Percentiles rank a stretch among this genome's conserved stretches.
Conservation (phyloP, 2,329 filamentous ascomycete genomes). For the Lasiodiplodia citricola region DNA sequence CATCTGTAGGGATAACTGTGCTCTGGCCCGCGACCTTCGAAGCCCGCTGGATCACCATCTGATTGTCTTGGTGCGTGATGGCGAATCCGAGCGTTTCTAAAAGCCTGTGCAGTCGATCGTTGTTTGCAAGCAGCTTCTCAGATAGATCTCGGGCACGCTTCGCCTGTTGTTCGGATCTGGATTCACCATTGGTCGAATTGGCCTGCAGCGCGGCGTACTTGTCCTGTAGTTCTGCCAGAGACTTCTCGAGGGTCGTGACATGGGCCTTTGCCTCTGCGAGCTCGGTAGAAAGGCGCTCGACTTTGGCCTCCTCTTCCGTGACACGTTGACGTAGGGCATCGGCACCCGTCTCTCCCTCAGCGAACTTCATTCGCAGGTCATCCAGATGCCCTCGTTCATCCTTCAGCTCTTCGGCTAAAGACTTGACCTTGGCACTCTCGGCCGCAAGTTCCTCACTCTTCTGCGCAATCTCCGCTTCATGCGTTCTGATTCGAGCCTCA, state of each 20-base stretch:
- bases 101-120: constrained; percentile 80
- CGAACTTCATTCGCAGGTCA: constrained; percentile 71
- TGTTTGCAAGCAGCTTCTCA: constrained; percentile 79
- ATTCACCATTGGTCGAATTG: constrained; percentile 38
- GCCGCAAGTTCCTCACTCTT: constrained; percentile 52
- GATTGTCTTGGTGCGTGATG: constrained; percentile 73
- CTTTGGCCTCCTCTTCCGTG: constrained; percentile 75
- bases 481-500: constrained; percentile 43
- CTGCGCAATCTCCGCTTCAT: constrained; percentile 44
- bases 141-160: constrained; percentile 81
- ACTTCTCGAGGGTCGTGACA: constrained; percentile 75
- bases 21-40: constrained; percentile 59
- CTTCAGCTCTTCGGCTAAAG: constrained; percentile 59
- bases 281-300: constrained; percentile 70
- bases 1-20: constrained; percentile 48
- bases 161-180: constrained; percentile 59
- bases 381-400: constrained; percentile 73
- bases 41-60: constrained; percentile 76
- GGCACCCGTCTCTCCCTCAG: constrained; percentile 83
- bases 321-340: constrained; percentile 77
- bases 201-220: constrained; percentile 63
- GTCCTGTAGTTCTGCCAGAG: constrained; percentile 71
- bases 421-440: constrained; percentile 53
- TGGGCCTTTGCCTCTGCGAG: constrained; percentile 78
- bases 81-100: constrained; percentile 87